Percentiles rank a stretch among this genome's conserved stretches.
These are phyloP conservation scores for Ophiostoma tasmaniense DNA, from an alignment of 2,329 filamentous ascomycete species.

Conservation along the genomic window DNA sequence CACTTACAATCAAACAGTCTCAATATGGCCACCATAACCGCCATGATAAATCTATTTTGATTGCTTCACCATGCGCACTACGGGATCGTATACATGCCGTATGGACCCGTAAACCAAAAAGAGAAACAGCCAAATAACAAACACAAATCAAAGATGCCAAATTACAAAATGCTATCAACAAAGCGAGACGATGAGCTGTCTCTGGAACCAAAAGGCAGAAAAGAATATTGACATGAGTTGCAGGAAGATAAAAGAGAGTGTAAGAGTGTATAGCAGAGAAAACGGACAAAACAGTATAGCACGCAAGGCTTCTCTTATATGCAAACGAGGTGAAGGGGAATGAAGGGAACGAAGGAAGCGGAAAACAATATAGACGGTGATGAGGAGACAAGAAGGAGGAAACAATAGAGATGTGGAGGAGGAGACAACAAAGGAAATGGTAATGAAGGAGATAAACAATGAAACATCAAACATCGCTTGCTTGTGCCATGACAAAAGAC, in stretches of 20 bases:
- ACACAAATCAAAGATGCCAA: not conserved
- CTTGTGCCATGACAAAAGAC: slow-evolving; percentile 2
- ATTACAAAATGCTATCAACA: slow-evolving; percentile 5
- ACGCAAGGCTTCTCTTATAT: not conserved
- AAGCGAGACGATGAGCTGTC: not conserved
- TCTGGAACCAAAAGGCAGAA: not conserved
- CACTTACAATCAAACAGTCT: not conserved
- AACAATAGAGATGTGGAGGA: not conserved
- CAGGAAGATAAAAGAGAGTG: not conserved
- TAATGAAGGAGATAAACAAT: not conserved
- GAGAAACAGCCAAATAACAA: not conserved
- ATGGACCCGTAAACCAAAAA: not conserved
- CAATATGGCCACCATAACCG: not conserved
- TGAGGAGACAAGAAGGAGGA: not conserved
- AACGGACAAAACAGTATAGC: not conserved
- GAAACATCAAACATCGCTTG: slow-evolving; percentile 10
- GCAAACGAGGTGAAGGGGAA: not conserved
- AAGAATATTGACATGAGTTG: not conserved
- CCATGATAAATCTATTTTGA: not conserved
- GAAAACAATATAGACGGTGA: not conserved
- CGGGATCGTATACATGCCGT: not conserved
- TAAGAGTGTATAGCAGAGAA: not conserved
- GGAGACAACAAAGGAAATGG: no score
- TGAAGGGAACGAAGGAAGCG: not conserved
- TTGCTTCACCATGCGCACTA: not conserved